Conservation (phyloP, 1,139 yeast genomes). For the Ogataea hybrid region DNA sequence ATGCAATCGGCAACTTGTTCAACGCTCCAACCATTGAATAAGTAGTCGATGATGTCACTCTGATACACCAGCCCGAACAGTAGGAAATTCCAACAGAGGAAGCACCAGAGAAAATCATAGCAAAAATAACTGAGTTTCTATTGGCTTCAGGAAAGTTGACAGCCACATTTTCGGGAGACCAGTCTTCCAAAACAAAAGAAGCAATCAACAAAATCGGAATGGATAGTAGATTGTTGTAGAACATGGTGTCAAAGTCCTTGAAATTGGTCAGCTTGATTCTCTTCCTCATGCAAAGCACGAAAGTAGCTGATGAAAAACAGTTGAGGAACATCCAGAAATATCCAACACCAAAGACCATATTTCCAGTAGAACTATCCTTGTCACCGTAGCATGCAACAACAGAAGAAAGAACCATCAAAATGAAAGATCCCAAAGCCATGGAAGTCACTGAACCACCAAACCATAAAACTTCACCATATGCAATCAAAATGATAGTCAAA, state of each 20-base stretch:
- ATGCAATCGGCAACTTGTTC: conserved; percentile 95
- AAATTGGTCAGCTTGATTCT: conserved; percentile 95
- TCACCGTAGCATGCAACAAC: conserved; percentile 95
- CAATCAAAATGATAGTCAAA: conserved; percentile 92
- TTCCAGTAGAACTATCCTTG: conserved; percentile 39
- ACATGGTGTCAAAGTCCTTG: conserved; percentile 98
- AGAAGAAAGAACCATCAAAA: conserved; percentile 89
- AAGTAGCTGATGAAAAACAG: conserved; percentile 92
- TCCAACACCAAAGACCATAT: conserved; percentile 64
- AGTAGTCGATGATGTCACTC: conserved; percentile 97
- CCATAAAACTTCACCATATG: conserved; percentile 98
- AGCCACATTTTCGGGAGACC: conserved; percentile 78
- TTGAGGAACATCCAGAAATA: conserved; percentile 96
- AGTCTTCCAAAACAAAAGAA: conserved; percentile 83
- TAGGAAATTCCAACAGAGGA: conserved; percentile 96
- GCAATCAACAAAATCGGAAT: conserved; percentile 80
- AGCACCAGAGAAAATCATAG: conserved; percentile 91
- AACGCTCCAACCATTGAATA: conserved; percentile 99
- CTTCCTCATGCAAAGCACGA: conserved; percentile 93
- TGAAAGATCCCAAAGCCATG: conserved; percentile 85
- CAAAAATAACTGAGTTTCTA: conserved; percentile 63
- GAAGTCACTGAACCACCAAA: conserved; percentile 91
- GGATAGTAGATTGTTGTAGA: conserved; percentile 90
- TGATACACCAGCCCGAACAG: conserved; percentile 99
- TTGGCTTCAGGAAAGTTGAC: conserved; percentile 74